Evolutionary conservation across 2,329 filamentous ascomycete genomes (phyloP).

Genomic region (Decorospora gaudefroyi): DNA sequence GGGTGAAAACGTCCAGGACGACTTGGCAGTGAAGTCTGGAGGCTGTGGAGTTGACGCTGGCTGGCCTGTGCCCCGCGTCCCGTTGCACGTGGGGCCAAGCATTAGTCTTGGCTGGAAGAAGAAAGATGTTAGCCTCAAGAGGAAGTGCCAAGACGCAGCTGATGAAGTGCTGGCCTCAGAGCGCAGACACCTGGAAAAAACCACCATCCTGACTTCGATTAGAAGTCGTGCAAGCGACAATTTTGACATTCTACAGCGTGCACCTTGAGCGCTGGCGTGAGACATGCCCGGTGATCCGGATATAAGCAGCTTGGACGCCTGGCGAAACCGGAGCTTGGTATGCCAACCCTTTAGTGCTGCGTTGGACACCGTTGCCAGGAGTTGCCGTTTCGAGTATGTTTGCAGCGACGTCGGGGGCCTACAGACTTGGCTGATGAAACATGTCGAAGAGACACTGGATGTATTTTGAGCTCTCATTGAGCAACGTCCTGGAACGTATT

Average conservation of each 20-base stretch:
- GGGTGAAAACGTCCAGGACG: neutral
- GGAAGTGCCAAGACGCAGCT: slow-evolving; percentile 27
- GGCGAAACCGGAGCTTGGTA: slow-evolving; percentile 35
- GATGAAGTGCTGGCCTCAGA: slow-evolving; percentile 11
- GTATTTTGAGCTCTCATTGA: too few relatives aligned
- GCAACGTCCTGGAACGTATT: too few relatives aligned
- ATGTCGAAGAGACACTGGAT: neutral
- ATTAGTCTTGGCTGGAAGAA: slow-evolving; percentile 19
- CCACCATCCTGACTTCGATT: neutral
- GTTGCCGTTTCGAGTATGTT: slow-evolving; percentile 37
- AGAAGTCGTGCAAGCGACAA: neutral
- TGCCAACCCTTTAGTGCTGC: slow-evolving; percentile 47
- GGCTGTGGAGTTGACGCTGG: neutral
- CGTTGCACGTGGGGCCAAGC: slow-evolving; percentile 24
- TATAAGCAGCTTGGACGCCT: slow-evolving; percentile 19
- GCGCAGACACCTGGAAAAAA: slow-evolving; percentile 3
- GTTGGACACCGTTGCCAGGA: slow-evolving; percentile 29
- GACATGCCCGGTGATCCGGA: slow-evolving; percentile 5
- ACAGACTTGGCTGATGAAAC: slow-evolving; percentile 17
- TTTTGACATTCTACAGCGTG: neutral
- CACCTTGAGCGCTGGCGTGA: neutral
- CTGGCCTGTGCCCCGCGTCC: slow-evolving; percentile 9
- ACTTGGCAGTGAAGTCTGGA: neutral
- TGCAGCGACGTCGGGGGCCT: slow-evolving; percentile 14
- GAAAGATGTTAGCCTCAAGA: slow-evolving; percentile 26